These are phyloP conservation scores for Dictyophora rubrovolvata DNA, from an alignment of 768 basidiomycete genomes.

Conservation along the genomic window DNA sequence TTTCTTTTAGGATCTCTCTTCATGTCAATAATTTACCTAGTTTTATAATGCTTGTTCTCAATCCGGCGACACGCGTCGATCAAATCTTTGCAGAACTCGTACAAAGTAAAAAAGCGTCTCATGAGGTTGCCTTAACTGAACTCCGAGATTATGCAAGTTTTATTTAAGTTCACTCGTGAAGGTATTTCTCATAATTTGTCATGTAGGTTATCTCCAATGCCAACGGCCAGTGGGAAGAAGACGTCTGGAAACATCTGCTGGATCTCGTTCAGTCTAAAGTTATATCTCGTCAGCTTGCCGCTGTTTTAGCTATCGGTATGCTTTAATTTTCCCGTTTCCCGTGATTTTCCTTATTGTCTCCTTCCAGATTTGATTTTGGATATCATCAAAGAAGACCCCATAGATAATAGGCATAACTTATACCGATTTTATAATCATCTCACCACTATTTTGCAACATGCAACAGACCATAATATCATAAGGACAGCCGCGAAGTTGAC, in stretches of 20 bases:
- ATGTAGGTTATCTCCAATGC: conserved; percentile 10
- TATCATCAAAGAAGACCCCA: conserved; percentile 18
- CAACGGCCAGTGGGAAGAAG: conserved; percentile 15
- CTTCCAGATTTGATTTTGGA: conserved; percentile 19
- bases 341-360: background rate
- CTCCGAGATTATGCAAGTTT: conserved; percentile 10
- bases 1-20: background rate
- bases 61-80: background rate
- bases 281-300: conserved; percentile 25
- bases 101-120: background rate
- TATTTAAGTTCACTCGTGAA: background rate
- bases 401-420: conserved; percentile 13
- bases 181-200: conserved; percentile 9
- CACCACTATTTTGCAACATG: conserved; percentile 27
- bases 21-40: background rate
- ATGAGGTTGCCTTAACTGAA: conserved; percentile 12
- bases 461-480: conserved; percentile 20
- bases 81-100: conserved; percentile 1
- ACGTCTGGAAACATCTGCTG: conserved; percentile 19
- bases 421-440: conserved; percentile 24
- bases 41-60: background rate
- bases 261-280: conserved; percentile 19
- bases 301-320: conserved; percentile 26
- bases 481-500: conserved; percentile 25
- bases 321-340: background rate